Percentiles rank a stretch among this genome's conserved stretches.
Conservation (phyloP, 164 flowering plant species). For the Platanus orientalis region DNA sequence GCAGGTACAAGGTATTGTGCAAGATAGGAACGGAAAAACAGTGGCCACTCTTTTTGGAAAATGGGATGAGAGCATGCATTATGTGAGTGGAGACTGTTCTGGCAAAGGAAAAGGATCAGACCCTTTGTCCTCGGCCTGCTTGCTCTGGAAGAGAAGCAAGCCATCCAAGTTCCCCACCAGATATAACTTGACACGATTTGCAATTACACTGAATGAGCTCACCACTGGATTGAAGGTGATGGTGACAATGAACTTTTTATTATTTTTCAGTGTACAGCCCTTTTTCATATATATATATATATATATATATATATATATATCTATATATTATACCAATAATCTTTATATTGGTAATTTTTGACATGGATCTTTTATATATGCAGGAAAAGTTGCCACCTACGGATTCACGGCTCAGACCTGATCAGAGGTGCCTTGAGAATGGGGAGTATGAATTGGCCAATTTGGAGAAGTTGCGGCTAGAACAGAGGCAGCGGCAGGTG, state of each 20-base stretch:
- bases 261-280: background rate
- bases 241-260: background rate
- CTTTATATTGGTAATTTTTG: background rate
- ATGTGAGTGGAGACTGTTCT: conserved; percentile 64
- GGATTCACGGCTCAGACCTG: conserved; percentile 91
- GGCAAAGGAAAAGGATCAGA: conserved; percentile 53
- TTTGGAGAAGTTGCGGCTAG: conserved; percentile 80
- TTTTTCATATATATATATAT: too few species aligned
- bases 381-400: conserved; percentile 92
- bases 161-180: conserved; percentile 53
- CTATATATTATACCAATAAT: background rate
- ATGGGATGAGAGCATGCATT: conserved; percentile 98
- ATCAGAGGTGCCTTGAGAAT: conserved; percentile 83
- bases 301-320: too few species aligned
- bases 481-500: conserved; percentile 95
- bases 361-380: background rate
- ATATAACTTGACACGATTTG: conserved; percentile 73
- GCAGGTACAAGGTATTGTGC: conserved; percentile 93
- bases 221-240: conserved; percentile 66
- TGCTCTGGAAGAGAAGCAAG: conserved; percentile 67
- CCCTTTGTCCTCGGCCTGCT: conserved; percentile 37
- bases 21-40: conserved; percentile 74
- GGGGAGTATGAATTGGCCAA: conserved; percentile 91
- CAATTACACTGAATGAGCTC: conserved; percentile 68
- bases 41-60: conserved; percentile 90